phyloP scores from a whole-genome alignment of 1,284 basidiomycete species.

The Pulchroboletus neoregius region DNA sequence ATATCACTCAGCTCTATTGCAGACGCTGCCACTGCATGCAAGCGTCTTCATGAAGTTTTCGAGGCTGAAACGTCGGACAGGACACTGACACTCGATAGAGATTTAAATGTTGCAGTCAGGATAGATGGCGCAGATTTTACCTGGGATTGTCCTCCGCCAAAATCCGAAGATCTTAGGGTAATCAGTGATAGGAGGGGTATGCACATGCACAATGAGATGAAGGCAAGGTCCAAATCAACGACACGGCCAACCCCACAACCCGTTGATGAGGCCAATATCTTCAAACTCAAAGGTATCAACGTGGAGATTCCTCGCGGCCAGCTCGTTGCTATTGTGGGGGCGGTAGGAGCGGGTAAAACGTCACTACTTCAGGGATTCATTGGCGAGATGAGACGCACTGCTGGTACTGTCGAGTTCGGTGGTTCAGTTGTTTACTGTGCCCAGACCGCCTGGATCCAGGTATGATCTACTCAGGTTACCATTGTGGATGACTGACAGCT shows the following conservation, averaged over 20 bases:
- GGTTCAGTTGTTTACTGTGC: constrained; percentile 79
- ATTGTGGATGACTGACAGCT: background rate
- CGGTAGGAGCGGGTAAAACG: constrained; percentile 61
- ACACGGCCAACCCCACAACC: background rate
- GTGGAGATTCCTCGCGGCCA: constrained; percentile 67
- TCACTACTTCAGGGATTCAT: constrained; percentile 75
- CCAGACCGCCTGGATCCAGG: constrained; percentile 88
- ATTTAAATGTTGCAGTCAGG: constrained; percentile 59
- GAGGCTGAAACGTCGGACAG: constrained; percentile 73
- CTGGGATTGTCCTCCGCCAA: constrained; percentile 77
- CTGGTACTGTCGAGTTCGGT: constrained; percentile 64
- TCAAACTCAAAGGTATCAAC: constrained; percentile 46
- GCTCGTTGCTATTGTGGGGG: constrained; percentile 79
- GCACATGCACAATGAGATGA: constrained; percentile 1
- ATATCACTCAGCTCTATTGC: constrained; percentile 72
- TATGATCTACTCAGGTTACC: constrained; percentile 10
- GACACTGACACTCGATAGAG: constrained; percentile 44
- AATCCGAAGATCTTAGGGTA: constrained; percentile 37
- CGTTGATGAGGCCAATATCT: constrained; percentile 14
- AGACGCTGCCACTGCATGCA: constrained; percentile 75
- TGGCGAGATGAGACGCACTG: constrained; percentile 72
- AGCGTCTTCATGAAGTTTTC: constrained; percentile 67
- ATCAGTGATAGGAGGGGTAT: constrained; percentile 1
- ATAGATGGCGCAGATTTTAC: constrained; percentile 71
- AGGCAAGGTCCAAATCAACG: constrained; percentile 1